A percentile compares a stretch with the other conserved stretches of the same genome.
phyloP scores from a whole-genome alignment of 345 rosid genomes.

The Populus pruinosa region DNA sequence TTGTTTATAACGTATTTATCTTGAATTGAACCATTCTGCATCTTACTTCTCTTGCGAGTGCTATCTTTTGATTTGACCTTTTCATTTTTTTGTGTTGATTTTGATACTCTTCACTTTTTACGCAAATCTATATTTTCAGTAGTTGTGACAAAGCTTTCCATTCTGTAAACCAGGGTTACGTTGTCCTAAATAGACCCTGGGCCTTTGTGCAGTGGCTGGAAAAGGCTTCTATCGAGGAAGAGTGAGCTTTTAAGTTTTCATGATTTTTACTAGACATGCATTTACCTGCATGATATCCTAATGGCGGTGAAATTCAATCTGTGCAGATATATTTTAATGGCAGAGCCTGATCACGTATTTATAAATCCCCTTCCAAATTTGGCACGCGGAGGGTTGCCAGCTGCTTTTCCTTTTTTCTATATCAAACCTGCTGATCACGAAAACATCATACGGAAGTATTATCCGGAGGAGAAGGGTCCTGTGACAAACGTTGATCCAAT shows the following conservation, averaged over 20 bases:
- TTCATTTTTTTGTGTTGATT: not conserved
- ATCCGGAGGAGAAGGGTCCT: constrained; percentile 66
- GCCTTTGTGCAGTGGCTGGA: constrained; percentile 95
- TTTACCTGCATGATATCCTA: not conserved
- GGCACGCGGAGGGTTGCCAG: constrained; percentile 60
- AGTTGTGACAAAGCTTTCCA: not conserved
- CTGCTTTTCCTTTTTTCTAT: constrained; percentile 87
- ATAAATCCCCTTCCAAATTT: constrained; percentile 74
- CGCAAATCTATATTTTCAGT: not conserved
- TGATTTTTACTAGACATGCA: constrained; percentile 1
- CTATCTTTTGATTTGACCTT: not conserved
- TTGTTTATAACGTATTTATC: not conserved
- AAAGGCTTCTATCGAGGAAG: constrained; percentile 78
- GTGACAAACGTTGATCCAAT: constrained; percentile 59
- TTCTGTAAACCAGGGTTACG: constrained; percentile 59
- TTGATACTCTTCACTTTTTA: not conserved
- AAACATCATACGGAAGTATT: constrained; percentile 53
- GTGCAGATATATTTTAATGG: constrained; percentile 81
- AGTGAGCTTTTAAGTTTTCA: constrained; percentile 47
- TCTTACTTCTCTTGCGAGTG: not conserved
- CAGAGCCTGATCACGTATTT: constrained; percentile 91
- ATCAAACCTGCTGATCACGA: constrained; percentile 55
- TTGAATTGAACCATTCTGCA: not conserved
- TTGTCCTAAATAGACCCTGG: constrained; percentile 95
- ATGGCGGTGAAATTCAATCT: not conserved